Conservation (phyloP, 768 basidiomycete species). For the Chalciporus chontae region DNA sequence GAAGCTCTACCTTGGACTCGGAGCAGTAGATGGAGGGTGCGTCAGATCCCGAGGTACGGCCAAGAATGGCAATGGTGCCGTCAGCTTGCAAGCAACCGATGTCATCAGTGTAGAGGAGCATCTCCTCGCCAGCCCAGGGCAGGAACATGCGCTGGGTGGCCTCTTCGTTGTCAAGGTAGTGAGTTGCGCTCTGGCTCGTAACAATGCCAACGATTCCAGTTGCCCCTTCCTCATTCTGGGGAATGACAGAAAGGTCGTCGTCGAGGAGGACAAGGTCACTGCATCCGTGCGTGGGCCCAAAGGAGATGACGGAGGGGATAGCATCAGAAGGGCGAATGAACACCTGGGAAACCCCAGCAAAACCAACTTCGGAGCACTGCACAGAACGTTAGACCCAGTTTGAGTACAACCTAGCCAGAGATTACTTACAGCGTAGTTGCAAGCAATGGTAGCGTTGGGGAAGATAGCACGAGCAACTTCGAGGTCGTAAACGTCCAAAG, state of each 20-base stretch:
- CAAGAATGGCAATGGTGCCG: conserved; percentile 24
- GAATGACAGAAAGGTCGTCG: conserved; percentile 17
- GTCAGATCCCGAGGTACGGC: conserved; percentile 17
- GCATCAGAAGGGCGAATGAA: conserved; percentile 23
- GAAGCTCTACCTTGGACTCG: conserved; percentile 18
- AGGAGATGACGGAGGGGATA: conserved; percentile 25
- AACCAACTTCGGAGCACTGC: conserved; percentile 28
- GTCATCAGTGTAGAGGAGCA: conserved; percentile 29
- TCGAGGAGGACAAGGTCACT: conserved; percentile 28
- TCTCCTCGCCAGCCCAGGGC: conserved; percentile 19
- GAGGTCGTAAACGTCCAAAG: conserved; percentile 21
- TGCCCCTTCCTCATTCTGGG: conserved; percentile 19
- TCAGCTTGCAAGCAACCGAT: conserved; percentile 27
- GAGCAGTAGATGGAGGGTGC: conserved; percentile 1
- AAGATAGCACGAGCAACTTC: conserved; percentile 24
- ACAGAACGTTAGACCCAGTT: too few relatives aligned
- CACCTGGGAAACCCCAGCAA: conserved; percentile 30
- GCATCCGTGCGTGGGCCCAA: conserved; percentile 28
- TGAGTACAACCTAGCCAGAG: too few relatives aligned
- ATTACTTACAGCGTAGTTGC: conserved; percentile 24
- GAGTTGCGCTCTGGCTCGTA: conserved; percentile 25
- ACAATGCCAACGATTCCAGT: conserved; percentile 28
- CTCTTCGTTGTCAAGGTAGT: conserved; percentile 24
- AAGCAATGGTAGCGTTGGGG: conserved; percentile 26
- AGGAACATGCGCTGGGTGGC: conserved; percentile 29